phyloP scores from a whole-genome alignment of 2,329 filamentous ascomycete species.

The Arthrobotrys entomopaga region DNA sequence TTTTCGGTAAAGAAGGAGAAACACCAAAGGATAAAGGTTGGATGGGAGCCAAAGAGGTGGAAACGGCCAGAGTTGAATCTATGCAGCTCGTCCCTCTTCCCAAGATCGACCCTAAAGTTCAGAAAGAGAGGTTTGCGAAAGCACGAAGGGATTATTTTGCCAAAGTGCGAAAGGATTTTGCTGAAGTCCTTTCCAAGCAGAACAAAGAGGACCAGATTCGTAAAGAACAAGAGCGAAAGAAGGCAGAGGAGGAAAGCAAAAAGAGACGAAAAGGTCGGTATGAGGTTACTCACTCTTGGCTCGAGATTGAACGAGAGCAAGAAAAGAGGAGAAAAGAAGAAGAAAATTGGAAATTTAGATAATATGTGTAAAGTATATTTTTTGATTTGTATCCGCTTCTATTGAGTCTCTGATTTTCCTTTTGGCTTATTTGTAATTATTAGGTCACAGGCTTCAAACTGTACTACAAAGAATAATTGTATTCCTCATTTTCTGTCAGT shows the following conservation, averaged over 20 bases:
- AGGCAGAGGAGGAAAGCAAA: not conserved
- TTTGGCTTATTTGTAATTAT: too few species aligned
- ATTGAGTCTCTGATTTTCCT: too few species aligned
- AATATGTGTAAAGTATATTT: too few species aligned
- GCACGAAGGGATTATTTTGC: not conserved
- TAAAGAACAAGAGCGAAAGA: not conserved
- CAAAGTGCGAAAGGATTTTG: not conserved
- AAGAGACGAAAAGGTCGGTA: not conserved
- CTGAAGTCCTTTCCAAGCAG: not conserved
- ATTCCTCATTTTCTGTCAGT: too few species aligned
- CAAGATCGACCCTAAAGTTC: not conserved
- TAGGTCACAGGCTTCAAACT: too few species aligned
- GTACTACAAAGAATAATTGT: too few species aligned
- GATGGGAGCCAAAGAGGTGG: not conserved
- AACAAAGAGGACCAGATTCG: not conserved
- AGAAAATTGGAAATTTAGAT: not conserved
- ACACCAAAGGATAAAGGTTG: not conserved
- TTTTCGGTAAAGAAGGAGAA: not conserved
- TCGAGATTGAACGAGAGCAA: not conserved
- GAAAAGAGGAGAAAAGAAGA: constrained; percentile 1
- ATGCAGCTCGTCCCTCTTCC: not conserved
- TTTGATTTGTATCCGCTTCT: too few species aligned
- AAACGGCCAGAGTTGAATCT: not conserved
- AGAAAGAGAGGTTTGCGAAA: not conserved
- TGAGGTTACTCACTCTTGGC: not conserved